Evolutionary conservation across 345 rosid species (phyloP).

Genomic region (Cardamine chenopodiifolia): DNA sequence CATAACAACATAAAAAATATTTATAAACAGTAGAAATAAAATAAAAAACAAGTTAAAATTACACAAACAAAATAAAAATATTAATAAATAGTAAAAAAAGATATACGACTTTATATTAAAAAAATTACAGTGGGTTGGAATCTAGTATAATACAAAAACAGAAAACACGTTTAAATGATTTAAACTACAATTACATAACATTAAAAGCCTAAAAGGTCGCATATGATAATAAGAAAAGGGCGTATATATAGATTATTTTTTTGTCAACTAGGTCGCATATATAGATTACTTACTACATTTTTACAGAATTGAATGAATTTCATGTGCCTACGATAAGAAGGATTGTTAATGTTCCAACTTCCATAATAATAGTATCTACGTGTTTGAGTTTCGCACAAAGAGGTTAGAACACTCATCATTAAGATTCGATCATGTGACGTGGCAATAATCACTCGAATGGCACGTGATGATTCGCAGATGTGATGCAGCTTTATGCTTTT

Average conservation of each 20-base stretch:
- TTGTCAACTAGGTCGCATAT: background rate
- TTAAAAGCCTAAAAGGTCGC: background rate
- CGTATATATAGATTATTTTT: background rate
- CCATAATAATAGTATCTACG: conserved; percentile 3
- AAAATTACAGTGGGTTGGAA: too few relatives aligned
- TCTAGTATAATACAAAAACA: too few relatives aligned
- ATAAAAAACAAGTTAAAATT: too few relatives aligned
- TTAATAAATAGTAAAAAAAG: too few relatives aligned
- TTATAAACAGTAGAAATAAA: too few relatives aligned
- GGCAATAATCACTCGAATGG: background rate
- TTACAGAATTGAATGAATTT: background rate
- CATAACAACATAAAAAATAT: too few relatives aligned
- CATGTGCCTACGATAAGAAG: background rate
- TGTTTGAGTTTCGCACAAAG: background rate
- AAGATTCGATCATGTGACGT: background rate
- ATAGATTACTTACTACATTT: background rate
- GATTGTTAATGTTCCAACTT: background rate
- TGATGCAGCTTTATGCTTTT: conserved; percentile 21
- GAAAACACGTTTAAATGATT: too few relatives aligned
- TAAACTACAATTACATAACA: background rate
- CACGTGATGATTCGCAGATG: conserved; percentile 18
- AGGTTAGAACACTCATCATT: background rate
- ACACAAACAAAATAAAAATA: too few relatives aligned
- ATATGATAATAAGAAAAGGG: background rate
- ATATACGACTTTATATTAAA: too few relatives aligned